These are phyloP conservation scores for Pichia gijzeniarum DNA, from an alignment of 805 yeast species.

Conservation along the genomic window DNA sequence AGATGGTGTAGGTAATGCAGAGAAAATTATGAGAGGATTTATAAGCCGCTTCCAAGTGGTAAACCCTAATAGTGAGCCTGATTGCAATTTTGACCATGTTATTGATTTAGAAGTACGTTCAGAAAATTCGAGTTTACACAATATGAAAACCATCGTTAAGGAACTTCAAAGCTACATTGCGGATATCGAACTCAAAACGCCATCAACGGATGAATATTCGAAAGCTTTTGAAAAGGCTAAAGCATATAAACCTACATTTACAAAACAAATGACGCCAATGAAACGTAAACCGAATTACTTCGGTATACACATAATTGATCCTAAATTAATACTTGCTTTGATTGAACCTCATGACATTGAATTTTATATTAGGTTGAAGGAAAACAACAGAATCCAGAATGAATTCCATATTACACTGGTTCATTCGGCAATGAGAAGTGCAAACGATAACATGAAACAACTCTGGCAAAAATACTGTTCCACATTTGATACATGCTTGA, in stretches of 20 bases:
- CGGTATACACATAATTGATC: conserved; percentile 34
- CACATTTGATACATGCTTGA: neutral
- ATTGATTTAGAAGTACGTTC: conserved; percentile 46
- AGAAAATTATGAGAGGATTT: conserved; percentile 68
- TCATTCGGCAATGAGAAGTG: conserved; percentile 33
- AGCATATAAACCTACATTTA: conserved; percentile 45
- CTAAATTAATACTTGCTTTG: neutral
- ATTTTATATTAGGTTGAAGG: conserved; percentile 19
- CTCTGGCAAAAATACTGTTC: conserved; percentile 18
- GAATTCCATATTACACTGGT: conserved; percentile 65
- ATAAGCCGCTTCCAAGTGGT: conserved; percentile 62
- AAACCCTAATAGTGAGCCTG: conserved; percentile 44
- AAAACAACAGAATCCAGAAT: conserved; percentile 37
- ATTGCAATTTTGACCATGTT: conserved; percentile 56
- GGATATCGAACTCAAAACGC: conserved; percentile 33
- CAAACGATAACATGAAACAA: conserved; percentile 9
- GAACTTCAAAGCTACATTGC: conserved; percentile 38
- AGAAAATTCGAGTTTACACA: conserved; percentile 41
- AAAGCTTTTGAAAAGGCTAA: conserved; percentile 49
- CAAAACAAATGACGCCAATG: conserved; percentile 26
- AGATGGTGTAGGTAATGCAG: conserved; percentile 44
- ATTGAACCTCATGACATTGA: neutral
- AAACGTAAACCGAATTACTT: conserved; percentile 36
- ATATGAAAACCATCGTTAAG: conserved; percentile 39
- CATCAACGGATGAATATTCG: conserved; percentile 36